Percentiles rank a stretch among this genome's conserved stretches.
phyloP scores from a whole-genome alignment of 1,139 yeast species.

The Meyerozyma smithsonii region DNA sequence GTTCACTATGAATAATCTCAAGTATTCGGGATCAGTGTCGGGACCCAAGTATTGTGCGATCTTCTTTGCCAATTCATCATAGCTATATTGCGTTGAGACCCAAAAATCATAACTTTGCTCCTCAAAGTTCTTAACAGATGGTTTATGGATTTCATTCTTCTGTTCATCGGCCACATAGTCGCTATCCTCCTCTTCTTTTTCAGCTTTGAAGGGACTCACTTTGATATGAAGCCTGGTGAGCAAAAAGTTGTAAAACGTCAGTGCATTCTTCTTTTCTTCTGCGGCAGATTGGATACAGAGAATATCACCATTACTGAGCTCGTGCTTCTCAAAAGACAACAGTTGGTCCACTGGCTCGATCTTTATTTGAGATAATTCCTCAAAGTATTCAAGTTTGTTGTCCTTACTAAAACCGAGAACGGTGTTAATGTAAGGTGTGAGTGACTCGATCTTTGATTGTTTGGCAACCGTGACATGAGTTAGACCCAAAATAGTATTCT shows the following conservation, averaged over 20 bases:
- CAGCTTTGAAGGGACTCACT: constrained; percentile 44
- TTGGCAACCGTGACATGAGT: constrained; percentile 58
- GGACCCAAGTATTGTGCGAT: constrained; percentile 48
- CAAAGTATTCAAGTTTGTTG: constrained; percentile 45
- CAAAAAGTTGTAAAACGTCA: constrained; percentile 59
- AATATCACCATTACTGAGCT: constrained; percentile 76
- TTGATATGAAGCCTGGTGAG: constrained; percentile 61
- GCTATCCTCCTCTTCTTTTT: constrained; percentile 46
- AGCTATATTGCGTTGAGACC: constrained; percentile 60
- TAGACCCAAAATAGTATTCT: constrained; percentile 56
- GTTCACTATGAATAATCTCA: constrained; percentile 61
- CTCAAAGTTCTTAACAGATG: not conserved
- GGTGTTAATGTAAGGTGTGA: constrained; percentile 40
- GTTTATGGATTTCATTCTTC: constrained; percentile 7
- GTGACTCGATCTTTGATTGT: constrained; percentile 39
- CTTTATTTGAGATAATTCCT: constrained; percentile 66
- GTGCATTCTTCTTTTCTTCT: constrained; percentile 27
- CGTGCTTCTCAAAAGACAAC: constrained; percentile 55
- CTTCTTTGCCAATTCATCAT: constrained; percentile 53
- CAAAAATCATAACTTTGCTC: constrained; percentile 53
- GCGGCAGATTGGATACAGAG: constrained; percentile 49
- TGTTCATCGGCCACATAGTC: constrained; percentile 31
- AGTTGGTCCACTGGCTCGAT: constrained; percentile 46
- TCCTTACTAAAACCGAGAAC: constrained; percentile 42
- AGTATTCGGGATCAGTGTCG: constrained; percentile 52